Evolutionary conservation across 192 early-diverging fungal species (phyloP).

Genomic region (Backusella australiensis): DNA sequence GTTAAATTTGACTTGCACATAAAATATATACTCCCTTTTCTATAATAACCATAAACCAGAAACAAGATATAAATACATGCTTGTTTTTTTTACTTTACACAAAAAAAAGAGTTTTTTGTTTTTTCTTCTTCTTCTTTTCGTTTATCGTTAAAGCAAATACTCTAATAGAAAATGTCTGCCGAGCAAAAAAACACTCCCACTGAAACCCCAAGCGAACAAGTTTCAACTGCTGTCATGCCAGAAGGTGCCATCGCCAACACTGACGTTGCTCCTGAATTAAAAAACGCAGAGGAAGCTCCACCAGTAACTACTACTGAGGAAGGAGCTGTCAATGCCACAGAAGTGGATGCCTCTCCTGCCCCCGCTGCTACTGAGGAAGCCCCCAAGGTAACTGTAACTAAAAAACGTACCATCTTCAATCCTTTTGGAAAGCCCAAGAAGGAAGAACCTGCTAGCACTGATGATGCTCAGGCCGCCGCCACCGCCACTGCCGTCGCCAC

Average conservation of each 20-base stretch:
- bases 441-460: neutral
- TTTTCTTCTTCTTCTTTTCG: neutral
- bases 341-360: neutral
- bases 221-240: constrained; percentile 5
- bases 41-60: neutral
- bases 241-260: neutral
- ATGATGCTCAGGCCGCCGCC: neutral
- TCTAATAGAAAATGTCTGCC: neutral
- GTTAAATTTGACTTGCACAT: neutral
- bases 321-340: constrained; percentile 21
- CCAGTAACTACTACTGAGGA: neutral
- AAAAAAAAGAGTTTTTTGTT: neutral
- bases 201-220: neutral
- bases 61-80: constrained; percentile 2
- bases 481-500: no score
- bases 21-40: neutral
- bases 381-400: constrained; percentile 3
- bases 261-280: constrained; percentile 3
- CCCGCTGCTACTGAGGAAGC: neutral
- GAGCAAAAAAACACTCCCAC: neutral
- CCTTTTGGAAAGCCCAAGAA: constrained; percentile 13
- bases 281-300: constrained; percentile 14
- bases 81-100: neutral
- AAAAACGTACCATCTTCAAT: constrained; percentile 14
- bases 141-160: neutral